Base-by-base conservation (phyloP, 768 basidiomycete species). In the Lactarius indigo region DNA sequence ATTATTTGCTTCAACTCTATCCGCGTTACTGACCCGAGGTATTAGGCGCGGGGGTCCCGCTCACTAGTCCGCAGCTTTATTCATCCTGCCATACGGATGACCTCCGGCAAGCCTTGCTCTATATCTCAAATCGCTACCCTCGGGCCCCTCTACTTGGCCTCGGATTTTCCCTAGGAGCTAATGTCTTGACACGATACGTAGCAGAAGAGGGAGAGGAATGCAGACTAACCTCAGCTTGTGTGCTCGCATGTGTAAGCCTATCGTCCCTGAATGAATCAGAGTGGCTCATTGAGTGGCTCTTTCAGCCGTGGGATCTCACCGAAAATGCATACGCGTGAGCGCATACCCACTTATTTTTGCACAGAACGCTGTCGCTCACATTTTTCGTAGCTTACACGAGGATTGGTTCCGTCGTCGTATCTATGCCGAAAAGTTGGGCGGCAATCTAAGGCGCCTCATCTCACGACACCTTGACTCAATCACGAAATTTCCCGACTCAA, bases 151-250 rank as follows among this genome's bases (percentile, higher is more conserved):
- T 98, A 42, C 77, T 96, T 20, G 96, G 92, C 17, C 77, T 97
- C 12, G 94, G 96, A 8, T 98, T 96, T 80, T 97, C 94, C 5
- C 84, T 99, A 42, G 97, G 96, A 52, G 91, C 95, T 52, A 94
- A 92, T 74, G 90, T 98, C 41, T 78, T 98, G 71, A 90, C 94
- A 39, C 84, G 92, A 68, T 97, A 97, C 76, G 78, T 96, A 59
- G 94, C 90, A 5, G 90, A 96, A 77, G 91, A 96, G 74, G 87
- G 90, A 17, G 79, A 80, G 42, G 72, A 79, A 26, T 84, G 85
- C 72, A 84, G 89, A 66, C 75, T 94, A 37, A 76, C 76, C 61
- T 85, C 87, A 5, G 90, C 85, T 35, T 89, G 87, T 77, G 85
- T 83, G 20, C 78, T 94, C 20, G 91, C 80, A 74, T 91, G 92